Evolutionary conservation across 768 basidiomycete genomes (phyloP), one percentile per base, ranked within the genome.

Genomic region (Bullera alba): DNA sequence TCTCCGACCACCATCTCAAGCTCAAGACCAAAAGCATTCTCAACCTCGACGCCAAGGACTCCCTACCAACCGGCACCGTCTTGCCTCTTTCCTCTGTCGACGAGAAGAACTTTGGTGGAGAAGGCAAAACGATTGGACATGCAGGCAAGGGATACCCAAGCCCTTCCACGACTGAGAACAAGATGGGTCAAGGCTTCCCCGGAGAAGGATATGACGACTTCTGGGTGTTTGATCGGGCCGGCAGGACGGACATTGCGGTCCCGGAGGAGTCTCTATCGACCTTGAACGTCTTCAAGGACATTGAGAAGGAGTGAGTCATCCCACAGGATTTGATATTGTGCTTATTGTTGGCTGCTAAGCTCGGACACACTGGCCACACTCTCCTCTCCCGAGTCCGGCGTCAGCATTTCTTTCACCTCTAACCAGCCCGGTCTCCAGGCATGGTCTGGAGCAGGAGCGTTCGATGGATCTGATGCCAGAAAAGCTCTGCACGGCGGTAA

Each of bases 131-230:
- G 10, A 41, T 41, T 41, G 38, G 38, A 22, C 15, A 16, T 22
- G 38, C 21, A 8, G 38, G 38, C 27, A 46, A 26, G 45, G 44
- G 14, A 23, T 38, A 28, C 17, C 45, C 34, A 48, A 47, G 29
- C 34, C 46, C 50, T 56, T 46, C 38, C 36, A 42, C 30, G 22
- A 25, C 28, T n/a, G 14, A 23, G 0, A 44, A 48, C 27, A 52
- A 43, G 32, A 43, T 56, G 25, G 54, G 54, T 5, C 27, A 51
- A 21, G 44, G 38, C 27, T 56, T 38, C 46, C 54, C 50, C 16
- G 41, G 45, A 15, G 42, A 46, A 16, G 54, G 54, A 37, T 46
- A 49, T 12, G 54, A 56, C 37, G 54, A 56, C 34, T 56, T 37
- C 22, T 56, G 50, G 30, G 39, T 56, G 8, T 56, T 56, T 28